Percentiles rank a stretch among this genome's conserved stretches.
Conservation (phyloP, 257 asterid genomes). For the Vinca minor region DNA sequence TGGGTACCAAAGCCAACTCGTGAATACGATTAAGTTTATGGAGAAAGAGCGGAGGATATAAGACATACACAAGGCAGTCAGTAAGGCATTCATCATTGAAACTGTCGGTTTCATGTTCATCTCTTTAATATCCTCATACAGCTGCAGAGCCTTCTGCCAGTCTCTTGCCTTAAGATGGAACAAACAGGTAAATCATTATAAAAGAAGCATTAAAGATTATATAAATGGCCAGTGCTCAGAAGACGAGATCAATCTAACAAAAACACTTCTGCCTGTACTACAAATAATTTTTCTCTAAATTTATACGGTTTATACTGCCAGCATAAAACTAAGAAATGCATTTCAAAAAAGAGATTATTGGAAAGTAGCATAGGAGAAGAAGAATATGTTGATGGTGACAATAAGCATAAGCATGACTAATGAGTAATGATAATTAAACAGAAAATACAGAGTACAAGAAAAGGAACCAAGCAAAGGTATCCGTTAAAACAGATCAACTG, state of each 20-base stretch:
- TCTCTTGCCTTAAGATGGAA: constrained; percentile 52
- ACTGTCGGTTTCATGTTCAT: constrained; percentile 72
- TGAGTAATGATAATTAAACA: neutral
- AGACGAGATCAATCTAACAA: neutral
- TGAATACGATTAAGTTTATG: neutral
- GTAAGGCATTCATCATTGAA: constrained; percentile 86
- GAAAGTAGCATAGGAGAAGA: neutral
- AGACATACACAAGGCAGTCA: constrained; percentile 87
- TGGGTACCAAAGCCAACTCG: neutral
- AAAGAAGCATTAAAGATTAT: neutral
- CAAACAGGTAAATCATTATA: constrained; percentile 13
- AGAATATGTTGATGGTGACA: neutral
- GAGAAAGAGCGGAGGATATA: neutral
- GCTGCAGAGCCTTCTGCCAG: constrained; percentile 83
- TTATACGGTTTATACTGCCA: neutral
- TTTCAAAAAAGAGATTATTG: neutral
- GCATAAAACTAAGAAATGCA: neutral
- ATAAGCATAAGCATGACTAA: neutral
- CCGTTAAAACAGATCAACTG: neutral
- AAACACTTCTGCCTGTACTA: neutral
- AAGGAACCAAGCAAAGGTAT: neutral
- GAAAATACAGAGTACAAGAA: neutral
- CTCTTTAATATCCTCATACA: constrained; percentile 55
- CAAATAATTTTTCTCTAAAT: neutral
- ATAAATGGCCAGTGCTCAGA: neutral